Base-by-base conservation (phyloP, 352 stramenopile species). In the Lagenidium giganteum region DNA sequence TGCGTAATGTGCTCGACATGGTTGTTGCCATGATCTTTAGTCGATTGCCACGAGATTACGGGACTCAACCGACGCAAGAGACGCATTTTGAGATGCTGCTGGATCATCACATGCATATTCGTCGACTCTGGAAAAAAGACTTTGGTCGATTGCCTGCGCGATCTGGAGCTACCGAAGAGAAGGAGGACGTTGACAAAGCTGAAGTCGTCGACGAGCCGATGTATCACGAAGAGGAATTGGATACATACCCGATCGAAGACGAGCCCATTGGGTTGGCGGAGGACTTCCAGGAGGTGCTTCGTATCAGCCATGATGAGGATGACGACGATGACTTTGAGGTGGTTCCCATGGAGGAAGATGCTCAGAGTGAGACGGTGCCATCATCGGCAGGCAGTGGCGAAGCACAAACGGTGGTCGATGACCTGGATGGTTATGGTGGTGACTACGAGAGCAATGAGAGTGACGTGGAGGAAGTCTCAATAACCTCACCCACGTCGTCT, bases 1-100 rank as follows among this genome's bases (percentile, higher is more conserved):
- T 29, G 52, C 56, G 9, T 51, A 92, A 88, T 47, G 77, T 93
- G 31, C 51, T 93, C 30, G 82, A 93, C 43, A 93, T 92, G 79
- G 68, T 93, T 25, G 62, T 93, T 7, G 80, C 77, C 13, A 93
- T 93, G 82, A 52, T 91, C 4, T 93, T 93, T 46, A 66, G 70
- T 4, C 82, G 82, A n/a, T 51, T 93, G 40, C 82, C 82, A 26
- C 69, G 64, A n/a, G 73, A 85, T 45, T 81, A 78, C 20, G 59
- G 59, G 13, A 51, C 70, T 21, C 46, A 75, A 18, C 53, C 66
- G 17, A 75, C 70, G 20, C 67, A 61, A n/a, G 71, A 93, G 31
- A 59, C 71, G 29, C 79, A 89, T 33, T 87, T 83, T 28, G 54
- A 83, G 49, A 78, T 82, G 66, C 61, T 93, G 4, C 57, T 89